Base-by-base conservation (phyloP, 2,329 filamentous ascomycete genomes). In the Stemphylium vesicarium region DNA sequence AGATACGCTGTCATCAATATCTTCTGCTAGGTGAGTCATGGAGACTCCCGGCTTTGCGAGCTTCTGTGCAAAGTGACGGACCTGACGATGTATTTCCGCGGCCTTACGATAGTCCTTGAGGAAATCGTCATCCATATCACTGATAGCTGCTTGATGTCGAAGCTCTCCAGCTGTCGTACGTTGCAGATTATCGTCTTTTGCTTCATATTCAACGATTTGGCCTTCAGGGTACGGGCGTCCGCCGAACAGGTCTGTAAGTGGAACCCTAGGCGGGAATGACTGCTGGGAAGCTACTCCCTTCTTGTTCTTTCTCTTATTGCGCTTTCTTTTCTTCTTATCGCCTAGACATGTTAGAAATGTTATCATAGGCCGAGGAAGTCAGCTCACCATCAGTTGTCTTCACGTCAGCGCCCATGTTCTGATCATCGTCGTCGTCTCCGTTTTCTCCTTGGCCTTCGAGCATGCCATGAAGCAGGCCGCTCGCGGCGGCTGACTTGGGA, bases 41-140 rank as follows among this genome's bases (percentile, higher is more conserved):
- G 84, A 86, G 79, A 90, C 84, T 20, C 92, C 91, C 0, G 91
- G 91, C 78, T 89, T 89, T 65, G 93, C 89, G 65, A 84, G 87
- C 69, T 86, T 87, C 75, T 91, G 88, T 2, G 88, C 90, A 81
- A 90, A 90, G 71, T 91, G 86, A 51, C 91, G 88, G 53, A 95
- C 91, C 73, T 96, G 91, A 54, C 92, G 87, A 74, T 96, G 91
- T 11, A 91, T 85, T 76, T 96, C 92, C n/a, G 91, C 91, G 36
- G 86, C 91, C 71, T 94, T 85, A 57, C 92, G 88, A 73, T 93
- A 95, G 69, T 96, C 91, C 48, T 82, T 80, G 49, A 95, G 76
- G 76, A 91, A 93, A 47, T 91, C 87, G 62, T 84, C 86, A 70
- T 91, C 87, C 80, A 92, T 85, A 65, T 89, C 88, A 70, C 91